Evolutionary conservation across 306 rosid species (phyloP).

Genomic region (Leucaena leucocephala): DNA sequence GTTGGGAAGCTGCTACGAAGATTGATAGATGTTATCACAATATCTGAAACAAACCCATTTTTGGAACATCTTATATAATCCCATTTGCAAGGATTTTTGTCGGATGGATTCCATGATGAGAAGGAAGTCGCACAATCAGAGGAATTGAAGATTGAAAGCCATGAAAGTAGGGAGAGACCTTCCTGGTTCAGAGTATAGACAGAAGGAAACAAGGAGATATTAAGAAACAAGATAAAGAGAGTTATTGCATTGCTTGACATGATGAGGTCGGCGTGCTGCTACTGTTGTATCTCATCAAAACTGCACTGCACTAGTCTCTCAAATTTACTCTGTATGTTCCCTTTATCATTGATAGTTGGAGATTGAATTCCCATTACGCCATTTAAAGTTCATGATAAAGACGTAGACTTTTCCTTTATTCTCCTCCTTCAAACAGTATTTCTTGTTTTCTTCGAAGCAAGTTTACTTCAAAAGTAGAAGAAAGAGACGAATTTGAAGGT

Average conservation of each 20-base stretch:
- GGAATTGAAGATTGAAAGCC: constrained; percentile 82
- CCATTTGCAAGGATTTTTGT: constrained; percentile 83
- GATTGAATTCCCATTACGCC: constrained; percentile 38
- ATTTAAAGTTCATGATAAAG: constrained; percentile 40
- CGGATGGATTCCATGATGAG: constrained; percentile 80
- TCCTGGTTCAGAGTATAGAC: constrained; percentile 79
- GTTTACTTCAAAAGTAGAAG: constrained; percentile 30
- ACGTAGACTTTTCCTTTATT: constrained; percentile 44
- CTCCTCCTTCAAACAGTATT: constrained; percentile 26
- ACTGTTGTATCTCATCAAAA: constrained; percentile 66
- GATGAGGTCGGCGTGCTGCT: constrained; percentile 47
- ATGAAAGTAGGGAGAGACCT: constrained; percentile 84
- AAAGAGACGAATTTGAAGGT: constrained; percentile 43
- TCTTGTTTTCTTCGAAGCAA: constrained; percentile 34
- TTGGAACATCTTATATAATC: constrained; percentile 72
- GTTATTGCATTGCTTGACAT: constrained; percentile 66
- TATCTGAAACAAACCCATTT: constrained; percentile 64
- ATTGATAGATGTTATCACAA: constrained; percentile 60
- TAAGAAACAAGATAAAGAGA: constrained; percentile 61
- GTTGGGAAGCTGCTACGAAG: constrained; percentile 66
- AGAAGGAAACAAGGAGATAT: constrained; percentile 58
- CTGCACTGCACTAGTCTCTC: constrained; percentile 43
- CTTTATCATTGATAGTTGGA: constrained; percentile 42
- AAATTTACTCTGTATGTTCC: constrained; percentile 43
- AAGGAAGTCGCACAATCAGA: constrained; percentile 62